phyloP scores from a whole-genome alignment of 148 eudicot genomes.

The Cornus controversa region DNA sequence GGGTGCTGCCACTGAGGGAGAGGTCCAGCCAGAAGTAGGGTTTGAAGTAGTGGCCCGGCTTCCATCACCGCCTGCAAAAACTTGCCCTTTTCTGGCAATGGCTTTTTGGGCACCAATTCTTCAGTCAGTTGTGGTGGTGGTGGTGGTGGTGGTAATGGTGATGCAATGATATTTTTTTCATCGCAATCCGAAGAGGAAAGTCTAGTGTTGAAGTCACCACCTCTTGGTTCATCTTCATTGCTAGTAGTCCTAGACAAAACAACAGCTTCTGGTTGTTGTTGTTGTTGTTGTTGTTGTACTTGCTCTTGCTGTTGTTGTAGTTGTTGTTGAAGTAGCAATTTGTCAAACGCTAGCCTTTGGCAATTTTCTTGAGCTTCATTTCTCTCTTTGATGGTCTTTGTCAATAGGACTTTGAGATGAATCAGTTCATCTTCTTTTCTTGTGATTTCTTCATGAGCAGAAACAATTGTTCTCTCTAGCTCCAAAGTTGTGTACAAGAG shows the following conservation, averaged over 20 bases:
- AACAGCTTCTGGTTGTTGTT: conserved; percentile 18
- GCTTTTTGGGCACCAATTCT: conserved; percentile 31
- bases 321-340: conserved; percentile 45
- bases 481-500: conserved; percentile 71
- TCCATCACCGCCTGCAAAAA: conserved; percentile 82
- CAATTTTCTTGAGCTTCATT: conserved; percentile 68
- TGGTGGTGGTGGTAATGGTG: conserved; percentile 16
- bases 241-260: conserved; percentile 23
- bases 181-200: conserved; percentile 34
- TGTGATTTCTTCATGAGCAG: conserved; percentile 72
- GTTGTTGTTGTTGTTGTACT: conserved; percentile 27
- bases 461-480: conserved; percentile 57
- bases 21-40: conserved; percentile 76
- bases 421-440: conserved; percentile 74
- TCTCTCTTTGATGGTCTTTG: conserved; percentile 57
- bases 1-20: conserved; percentile 93
- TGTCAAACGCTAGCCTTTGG: conserved; percentile 49
- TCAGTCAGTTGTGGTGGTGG: conserved; percentile 33
- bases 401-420: conserved; percentile 49
- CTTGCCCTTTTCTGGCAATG: conserved; percentile 78
- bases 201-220: conserved; percentile 19
- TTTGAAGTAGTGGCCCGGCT: conserved; percentile 88
- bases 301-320: conserved; percentile 5
- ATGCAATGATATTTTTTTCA: conserved; percentile 30
- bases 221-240: conserved; percentile 25